phyloP scores from a whole-genome alignment of 2,329 filamentous ascomycete species.

The Aspergillus sp. region DNA sequence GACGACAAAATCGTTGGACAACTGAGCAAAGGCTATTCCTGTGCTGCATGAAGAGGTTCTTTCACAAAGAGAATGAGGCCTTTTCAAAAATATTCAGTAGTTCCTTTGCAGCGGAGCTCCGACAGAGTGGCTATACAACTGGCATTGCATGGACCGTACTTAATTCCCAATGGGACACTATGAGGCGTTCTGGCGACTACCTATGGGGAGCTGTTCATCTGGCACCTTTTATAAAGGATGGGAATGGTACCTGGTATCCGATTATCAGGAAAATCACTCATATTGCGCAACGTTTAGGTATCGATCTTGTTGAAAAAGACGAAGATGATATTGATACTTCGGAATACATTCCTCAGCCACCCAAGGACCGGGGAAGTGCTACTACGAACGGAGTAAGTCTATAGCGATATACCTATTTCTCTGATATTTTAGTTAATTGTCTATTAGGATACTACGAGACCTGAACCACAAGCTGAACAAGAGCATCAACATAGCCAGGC shows the following conservation, averaged over 20 bases:
- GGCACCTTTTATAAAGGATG: constrained; percentile 15
- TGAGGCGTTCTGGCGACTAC: constrained; percentile 15
- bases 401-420: neutral
- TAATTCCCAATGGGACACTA: constrained; percentile 21
- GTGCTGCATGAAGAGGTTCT: constrained; percentile 29
- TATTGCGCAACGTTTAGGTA: constrained; percentile 5
- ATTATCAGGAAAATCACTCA: constrained; percentile 13
- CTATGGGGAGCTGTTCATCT: constrained; percentile 27
- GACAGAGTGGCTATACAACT: constrained; percentile 17
- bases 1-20: constrained; percentile 17
- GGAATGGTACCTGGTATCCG: constrained; percentile 14
- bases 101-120: constrained; percentile 22
- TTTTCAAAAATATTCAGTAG: constrained; percentile 28
- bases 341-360: neutral
- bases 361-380: neutral
- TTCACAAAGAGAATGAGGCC: constrained; percentile 3
- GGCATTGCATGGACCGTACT: constrained; percentile 12
- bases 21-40: constrained; percentile 17
- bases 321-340: constrained; percentile 13
- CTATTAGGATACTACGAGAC: neutral
- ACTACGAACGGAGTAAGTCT: neutral
- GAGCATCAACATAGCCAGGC: neutral
- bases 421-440: neutral
- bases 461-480: neutral
- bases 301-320: constrained; percentile 10